Evolutionary conservation across 2,329 filamentous ascomycete genomes (phyloP).

Genomic region (Aspergillus ustus): DNA sequence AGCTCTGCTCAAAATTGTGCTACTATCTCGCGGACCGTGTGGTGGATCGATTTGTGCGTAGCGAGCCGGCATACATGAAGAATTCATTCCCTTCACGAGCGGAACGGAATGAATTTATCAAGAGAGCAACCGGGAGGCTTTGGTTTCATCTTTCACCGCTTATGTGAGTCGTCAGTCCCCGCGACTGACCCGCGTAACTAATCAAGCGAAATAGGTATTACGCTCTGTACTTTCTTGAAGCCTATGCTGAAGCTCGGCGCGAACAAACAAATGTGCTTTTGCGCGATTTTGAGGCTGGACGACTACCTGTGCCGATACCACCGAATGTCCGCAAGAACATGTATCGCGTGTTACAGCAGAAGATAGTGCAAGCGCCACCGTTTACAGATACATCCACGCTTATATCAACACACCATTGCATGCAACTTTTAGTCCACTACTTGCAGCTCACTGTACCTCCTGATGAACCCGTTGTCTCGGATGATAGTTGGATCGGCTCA

Average conservation of each 20-base stretch:
- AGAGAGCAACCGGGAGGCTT: constrained; percentile 39
- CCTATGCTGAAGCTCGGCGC: constrained; percentile 43
- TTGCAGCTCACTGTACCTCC: constrained; percentile 43
- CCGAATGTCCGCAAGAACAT: constrained; percentile 39
- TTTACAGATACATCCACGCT: constrained; percentile 46
- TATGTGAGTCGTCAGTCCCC: constrained; percentile 36
- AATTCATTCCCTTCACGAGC: constrained; percentile 38
- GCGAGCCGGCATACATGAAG: constrained; percentile 37
- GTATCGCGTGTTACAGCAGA: constrained; percentile 42
- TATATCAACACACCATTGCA: constrained; percentile 48
- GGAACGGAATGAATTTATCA: constrained; percentile 39
- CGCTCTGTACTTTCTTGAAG: constrained; percentile 46
- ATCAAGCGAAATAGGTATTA: constrained; percentile 41
- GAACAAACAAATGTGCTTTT: constrained; percentile 44
- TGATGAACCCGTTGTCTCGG: constrained; percentile 34
- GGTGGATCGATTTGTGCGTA: constrained; percentile 43
- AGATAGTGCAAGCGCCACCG: constrained; percentile 45
- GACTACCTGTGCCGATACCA: constrained; percentile 42
- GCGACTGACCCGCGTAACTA: neutral
- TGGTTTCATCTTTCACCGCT: constrained; percentile 47
- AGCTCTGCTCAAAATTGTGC: constrained; percentile 44
- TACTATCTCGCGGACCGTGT: constrained; percentile 49
- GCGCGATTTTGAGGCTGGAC: constrained; percentile 44
- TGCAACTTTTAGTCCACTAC: constrained; percentile 45
- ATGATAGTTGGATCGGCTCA: constrained; percentile 48